Evolutionary conservation across 352 stramenopile genomes (phyloP), one percentile per base, ranked within the genome.

Genomic region (Nothophytophthora sp.): DNA sequence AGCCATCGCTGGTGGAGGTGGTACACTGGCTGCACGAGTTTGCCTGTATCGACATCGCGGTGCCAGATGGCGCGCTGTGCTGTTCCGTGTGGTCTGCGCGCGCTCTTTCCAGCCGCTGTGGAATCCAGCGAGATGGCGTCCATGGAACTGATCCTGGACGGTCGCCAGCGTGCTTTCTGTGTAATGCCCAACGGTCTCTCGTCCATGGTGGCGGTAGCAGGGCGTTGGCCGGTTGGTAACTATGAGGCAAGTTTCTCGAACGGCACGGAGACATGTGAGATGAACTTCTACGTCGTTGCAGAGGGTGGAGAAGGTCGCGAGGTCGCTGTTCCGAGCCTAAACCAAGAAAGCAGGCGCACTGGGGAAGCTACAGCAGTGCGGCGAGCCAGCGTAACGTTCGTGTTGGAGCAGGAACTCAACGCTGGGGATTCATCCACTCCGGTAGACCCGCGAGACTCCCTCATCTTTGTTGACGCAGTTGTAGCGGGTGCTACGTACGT

Each of bases 141-240:
- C 33, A 24, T 30, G 16, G 15, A 45, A 22, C 23, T 47, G 24
- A 34, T 41, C 12, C 30, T 54, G 22, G 39, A 53, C 25, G 15
- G 30, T 12, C 32, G 51, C 4, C 11, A 41, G 18, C 55, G 50
- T 15, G 44, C 46, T 13, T 55, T 33, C 6, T 50, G 51, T 23
- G 61, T 69, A 7, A 25, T 75, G 4, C 65, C 61, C 10, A 71
- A 51, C 22, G 65, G 61, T 4, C 12, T 55, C 4, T 37, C 49
- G 7, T 61, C 60, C 6, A 48, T 43, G 30, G 47, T 65, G 18
- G 16, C 50, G 1, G 50, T 42, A 15, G 20, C 37, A 23, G 49
- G 55, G 43, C 35, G 55, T 1, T 64, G 55, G 55, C 30, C n/a
- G 0, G 11, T 58, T 16, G 50, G 55, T 24, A 42, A 64, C 25